Base-by-base conservation (phyloP, 495 filamentous ascomycete species). In the Neurospora sp. region DNA sequence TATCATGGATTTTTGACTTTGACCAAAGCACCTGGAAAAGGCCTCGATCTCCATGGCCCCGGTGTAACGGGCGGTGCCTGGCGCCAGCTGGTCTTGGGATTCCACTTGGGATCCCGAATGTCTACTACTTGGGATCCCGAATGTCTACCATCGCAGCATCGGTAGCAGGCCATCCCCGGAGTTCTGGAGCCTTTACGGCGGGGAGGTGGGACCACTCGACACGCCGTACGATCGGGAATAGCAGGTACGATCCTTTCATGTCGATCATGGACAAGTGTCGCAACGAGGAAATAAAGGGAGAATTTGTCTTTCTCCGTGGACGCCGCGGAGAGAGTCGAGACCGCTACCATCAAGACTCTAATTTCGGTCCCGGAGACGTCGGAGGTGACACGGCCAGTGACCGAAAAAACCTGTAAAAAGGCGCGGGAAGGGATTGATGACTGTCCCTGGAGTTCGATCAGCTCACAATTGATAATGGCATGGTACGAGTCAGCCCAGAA, bases 401-500 rank as follows among this genome's bases (percentile, higher is more conserved):
- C 72, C 70, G 27, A 62, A 62, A 62, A 62, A 20, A 35, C 41
- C 69, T 66, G 20, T 42, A 41, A 7, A 48, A 11, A 59, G 72
- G 38, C 5, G 40, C 20, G 35, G 23, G 66, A 59, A 69, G 9
- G 16, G 23, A 27, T 54, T 40, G 38, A 16, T 66, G 54, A 59
- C 48, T 27, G 44, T 11, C 10, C 20, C 20, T 20, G 14, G 23
- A 38, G 6, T 31, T 23, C 4, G 42, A 77, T 77, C 75, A 77
- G 75, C 75, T 76, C 77, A 78, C 71, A 70, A 75, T 78, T 78
- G 71, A 27, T 77, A 75, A 77, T 48, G 72, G 6, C 9, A 73
- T 66, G 31, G 70, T 73, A 20, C 74, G 74, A 77, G 37, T 16
- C 27, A 66, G 27, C 54, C 54, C 27, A 66, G 27, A 35, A 66